Evolutionary conservation across 2,329 filamentous ascomycete genomes (phyloP).

Genomic region (Davidsoniella australis): DNA sequence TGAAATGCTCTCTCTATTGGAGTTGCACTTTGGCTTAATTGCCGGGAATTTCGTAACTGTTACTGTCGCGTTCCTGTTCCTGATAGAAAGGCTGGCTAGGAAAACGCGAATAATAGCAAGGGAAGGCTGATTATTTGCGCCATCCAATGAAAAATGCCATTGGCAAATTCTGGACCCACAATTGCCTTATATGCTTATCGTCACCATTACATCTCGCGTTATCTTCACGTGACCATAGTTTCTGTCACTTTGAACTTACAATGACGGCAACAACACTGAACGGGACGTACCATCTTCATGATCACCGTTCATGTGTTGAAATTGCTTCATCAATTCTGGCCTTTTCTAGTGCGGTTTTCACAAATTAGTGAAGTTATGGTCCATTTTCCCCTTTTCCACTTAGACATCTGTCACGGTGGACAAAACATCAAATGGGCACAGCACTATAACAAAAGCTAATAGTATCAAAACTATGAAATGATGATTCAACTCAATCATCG

Average conservation of each 20-base stretch:
- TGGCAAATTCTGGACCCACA: slow-evolving; percentile 1
- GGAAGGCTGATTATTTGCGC: slow-evolving; percentile 12
- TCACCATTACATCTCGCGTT: background rate
- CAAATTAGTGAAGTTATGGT: too few relatives aligned
- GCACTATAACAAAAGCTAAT: too few relatives aligned
- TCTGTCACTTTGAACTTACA: background rate
- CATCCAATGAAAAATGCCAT: slow-evolving; percentile 8
- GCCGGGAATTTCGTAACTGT: background rate
- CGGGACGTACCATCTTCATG: too few relatives aligned
- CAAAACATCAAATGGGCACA: too few relatives aligned
- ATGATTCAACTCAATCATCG: too few relatives aligned
- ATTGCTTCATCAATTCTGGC: too few relatives aligned
- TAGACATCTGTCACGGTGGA: too few relatives aligned
- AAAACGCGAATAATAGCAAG: slow-evolving; percentile 9
- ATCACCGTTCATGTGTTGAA: too few relatives aligned
- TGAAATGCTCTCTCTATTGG: background rate
- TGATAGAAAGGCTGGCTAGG: slow-evolving; percentile 7
- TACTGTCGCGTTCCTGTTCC: slow-evolving; percentile 7
- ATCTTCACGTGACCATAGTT: slow-evolving; percentile 3
- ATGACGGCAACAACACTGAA: too few relatives aligned
- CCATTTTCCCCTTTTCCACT: too few relatives aligned
- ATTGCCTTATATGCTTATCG: background rate
- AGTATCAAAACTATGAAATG: too few relatives aligned
- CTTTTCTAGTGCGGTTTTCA: too few relatives aligned
- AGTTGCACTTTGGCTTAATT: background rate